Evolutionary conservation across 1,284 basidiomycete species (phyloP).

Genomic region (Uromyces viciae-fabae): DNA sequence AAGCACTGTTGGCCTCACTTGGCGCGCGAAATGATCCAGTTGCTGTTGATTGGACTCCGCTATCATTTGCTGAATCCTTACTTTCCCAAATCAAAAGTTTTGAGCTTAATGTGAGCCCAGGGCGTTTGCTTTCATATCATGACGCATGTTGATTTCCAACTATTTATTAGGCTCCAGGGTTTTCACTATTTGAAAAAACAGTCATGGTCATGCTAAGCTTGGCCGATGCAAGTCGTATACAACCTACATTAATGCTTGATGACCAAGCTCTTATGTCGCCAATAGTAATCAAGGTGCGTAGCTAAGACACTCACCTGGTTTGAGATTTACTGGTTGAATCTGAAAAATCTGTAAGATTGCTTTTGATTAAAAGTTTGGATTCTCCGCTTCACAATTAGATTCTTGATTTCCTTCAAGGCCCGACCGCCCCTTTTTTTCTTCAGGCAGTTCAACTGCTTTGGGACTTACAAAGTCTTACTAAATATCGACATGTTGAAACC

Average conservation of each 20-base stretch:
- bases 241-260: constrained; percentile 24
- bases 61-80: constrained; percentile 8
- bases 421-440: constrained; percentile 70
- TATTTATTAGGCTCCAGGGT: constrained; percentile 32
- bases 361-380: neutral
- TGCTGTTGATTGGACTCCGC: constrained; percentile 25
- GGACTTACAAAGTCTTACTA: constrained; percentile 68
- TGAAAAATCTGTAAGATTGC: neutral
- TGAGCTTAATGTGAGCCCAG: constrained; percentile 27
- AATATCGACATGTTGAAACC: constrained; percentile 68
- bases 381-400: constrained; percentile 58
- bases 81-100: constrained; percentile 19
- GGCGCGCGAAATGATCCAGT: neutral
- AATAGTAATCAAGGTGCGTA: constrained; percentile 14
- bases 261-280: constrained; percentile 15
- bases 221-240: neutral
- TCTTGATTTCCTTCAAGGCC: constrained; percentile 68
- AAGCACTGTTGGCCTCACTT: constrained; percentile 22
- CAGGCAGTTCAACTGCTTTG: constrained; percentile 82
- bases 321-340: neutral
- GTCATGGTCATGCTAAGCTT: constrained; percentile 30
- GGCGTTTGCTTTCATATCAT: neutral
- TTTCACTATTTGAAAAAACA: constrained; percentile 15
- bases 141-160: constrained; percentile 24
- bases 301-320: neutral